Percentiles rank a stretch among this genome's conserved stretches.
Evolutionary conservation across 306 rosid genomes (phyloP).

Genomic region (Abrus precatorius): DNA sequence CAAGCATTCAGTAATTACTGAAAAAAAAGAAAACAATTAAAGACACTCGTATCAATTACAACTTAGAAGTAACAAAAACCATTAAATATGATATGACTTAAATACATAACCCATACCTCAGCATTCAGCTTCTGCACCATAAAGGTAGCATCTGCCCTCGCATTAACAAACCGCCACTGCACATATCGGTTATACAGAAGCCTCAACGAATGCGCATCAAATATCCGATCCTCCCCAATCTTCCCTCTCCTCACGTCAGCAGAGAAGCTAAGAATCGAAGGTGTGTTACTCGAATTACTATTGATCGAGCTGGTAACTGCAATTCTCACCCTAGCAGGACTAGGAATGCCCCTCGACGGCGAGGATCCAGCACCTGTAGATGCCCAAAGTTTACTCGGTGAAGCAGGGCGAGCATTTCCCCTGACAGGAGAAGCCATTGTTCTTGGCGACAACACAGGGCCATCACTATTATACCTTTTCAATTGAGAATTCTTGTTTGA

Average conservation of each 20-base stretch:
- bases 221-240: conserved; percentile 91
- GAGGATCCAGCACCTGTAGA: conserved; percentile 61
- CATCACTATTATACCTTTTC: conserved; percentile 69
- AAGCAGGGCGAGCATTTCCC: conserved; percentile 79
- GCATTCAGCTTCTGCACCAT: conserved; percentile 86
- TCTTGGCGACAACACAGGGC: conserved; percentile 75
- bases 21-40: not conserved
- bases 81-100: not conserved
- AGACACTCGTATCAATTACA: conserved; percentile 21
- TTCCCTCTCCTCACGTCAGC: conserved; percentile 94
- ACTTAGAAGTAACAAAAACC: conserved; percentile 6
- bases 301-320: conserved; percentile 65
- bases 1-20: conserved; percentile 14
- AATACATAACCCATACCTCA: conserved; percentile 71
- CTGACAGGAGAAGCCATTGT: conserved; percentile 81
- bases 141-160: conserved; percentile 91
- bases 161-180: conserved; percentile 99
- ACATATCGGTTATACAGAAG: conserved; percentile 88
- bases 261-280: conserved; percentile 92
- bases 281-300: conserved; percentile 63
- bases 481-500: conserved; percentile 67
- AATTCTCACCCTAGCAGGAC: conserved; percentile 90
- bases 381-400: conserved; percentile 88
- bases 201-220: conserved; percentile 92
- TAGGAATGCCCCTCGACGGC: conserved; percentile 75